Evolutionary conservation across 805 yeast species (phyloP).

Genomic region (Cyberlindnera americana): DNA sequence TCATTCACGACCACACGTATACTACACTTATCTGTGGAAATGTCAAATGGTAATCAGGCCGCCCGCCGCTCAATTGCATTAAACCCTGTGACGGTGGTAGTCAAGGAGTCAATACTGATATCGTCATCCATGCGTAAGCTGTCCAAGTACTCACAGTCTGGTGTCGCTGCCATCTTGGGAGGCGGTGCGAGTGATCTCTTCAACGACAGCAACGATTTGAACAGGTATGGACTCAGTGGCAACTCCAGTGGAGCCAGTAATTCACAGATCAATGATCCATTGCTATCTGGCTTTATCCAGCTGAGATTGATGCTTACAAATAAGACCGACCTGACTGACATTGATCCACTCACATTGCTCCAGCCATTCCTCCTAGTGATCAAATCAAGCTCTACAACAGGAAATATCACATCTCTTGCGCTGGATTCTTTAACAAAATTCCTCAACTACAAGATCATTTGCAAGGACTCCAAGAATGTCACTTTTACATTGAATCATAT

Average conservation of each 20-base stretch:
- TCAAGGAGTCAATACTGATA: conserved; percentile 83
- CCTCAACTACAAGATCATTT: conserved; percentile 65
- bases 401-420: conserved; percentile 79
- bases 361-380: conserved; percentile 86
- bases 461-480: conserved; percentile 49
- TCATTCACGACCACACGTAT: not conserved
- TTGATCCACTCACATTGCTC: conserved; percentile 69
- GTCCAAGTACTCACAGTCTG: conserved; percentile 69
- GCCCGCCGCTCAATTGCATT: conserved; percentile 36
- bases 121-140: conserved; percentile 88
- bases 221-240: conserved; percentile 23
- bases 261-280: conserved; percentile 48
- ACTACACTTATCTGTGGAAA: too few relatives aligned
- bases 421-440: conserved; percentile 72
- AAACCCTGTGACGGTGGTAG: conserved; percentile 77
- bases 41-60: too few relatives aligned
- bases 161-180: conserved; percentile 83
- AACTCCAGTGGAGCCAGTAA: conserved; percentile 13
- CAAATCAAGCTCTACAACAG: conserved; percentile 81
- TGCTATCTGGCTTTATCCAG: conserved; percentile 76
- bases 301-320: conserved; percentile 67
- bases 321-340: conserved; percentile 44
- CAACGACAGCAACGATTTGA: conserved; percentile 39
- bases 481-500: conserved; percentile 59
- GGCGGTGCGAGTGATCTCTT: conserved; percentile 52